Evolutionary conservation across 345 rosid species (phyloP).

Genomic region (Heritiera littoralis): DNA sequence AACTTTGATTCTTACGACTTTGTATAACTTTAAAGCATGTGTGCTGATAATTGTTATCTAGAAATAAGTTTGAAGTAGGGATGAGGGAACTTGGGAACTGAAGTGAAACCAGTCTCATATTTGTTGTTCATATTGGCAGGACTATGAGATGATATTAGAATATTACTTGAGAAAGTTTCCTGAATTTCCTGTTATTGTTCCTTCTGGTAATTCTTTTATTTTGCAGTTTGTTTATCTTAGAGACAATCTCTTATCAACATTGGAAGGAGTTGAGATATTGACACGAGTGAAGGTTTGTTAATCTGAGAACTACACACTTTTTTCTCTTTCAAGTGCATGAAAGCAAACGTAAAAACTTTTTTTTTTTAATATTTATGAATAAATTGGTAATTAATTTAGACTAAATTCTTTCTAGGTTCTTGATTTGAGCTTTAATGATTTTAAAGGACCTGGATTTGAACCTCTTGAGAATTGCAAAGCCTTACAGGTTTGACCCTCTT

Average conservation of each 20-base stretch:
- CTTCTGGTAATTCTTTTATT: constrained; percentile 24
- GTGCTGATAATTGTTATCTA: not conserved
- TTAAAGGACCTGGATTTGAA: constrained; percentile 98
- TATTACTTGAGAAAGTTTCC: not conserved
- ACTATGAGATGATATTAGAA: not conserved
- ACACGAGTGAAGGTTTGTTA: constrained; percentile 86
- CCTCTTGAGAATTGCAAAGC: constrained; percentile 92
- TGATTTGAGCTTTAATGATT: constrained; percentile 98
- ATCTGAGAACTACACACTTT: not conserved
- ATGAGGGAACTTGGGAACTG: not conserved
- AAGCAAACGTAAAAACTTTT: not conserved
- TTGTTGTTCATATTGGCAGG: constrained; percentile 1
- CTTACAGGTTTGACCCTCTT: constrained; percentile 67
- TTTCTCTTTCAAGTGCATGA: not conserved
- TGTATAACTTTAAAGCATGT: constrained; percentile 2
- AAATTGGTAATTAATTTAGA: constrained; percentile 14
- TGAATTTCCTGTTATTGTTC: constrained; percentile 1
- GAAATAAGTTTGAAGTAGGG: not conserved
- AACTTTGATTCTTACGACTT: not conserved
- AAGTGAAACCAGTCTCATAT: constrained; percentile 3
- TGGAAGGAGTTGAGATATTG: constrained; percentile 94
- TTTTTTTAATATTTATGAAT: constrained; percentile 9
- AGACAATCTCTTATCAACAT: constrained; percentile 81
- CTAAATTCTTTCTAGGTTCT: constrained; percentile 62
- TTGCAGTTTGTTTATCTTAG: constrained; percentile 96